phyloP scores from a whole-genome alignment of 768 basidiomycete species.

The Austroboletus festivus region DNA sequence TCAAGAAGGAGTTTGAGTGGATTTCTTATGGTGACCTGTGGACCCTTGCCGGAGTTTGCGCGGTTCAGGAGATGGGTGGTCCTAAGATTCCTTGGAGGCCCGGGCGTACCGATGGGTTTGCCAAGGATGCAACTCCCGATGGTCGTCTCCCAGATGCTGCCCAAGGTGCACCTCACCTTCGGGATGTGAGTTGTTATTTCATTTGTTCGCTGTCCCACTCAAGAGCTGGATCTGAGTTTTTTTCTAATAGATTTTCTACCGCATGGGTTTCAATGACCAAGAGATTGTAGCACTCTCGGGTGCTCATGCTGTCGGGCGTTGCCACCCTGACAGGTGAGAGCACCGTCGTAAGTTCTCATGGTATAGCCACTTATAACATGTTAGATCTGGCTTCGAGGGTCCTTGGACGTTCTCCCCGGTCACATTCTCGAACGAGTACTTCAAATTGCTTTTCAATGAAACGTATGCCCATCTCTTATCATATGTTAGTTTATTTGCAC shows the following conservation, averaged over 20 bases:
- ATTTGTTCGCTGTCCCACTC: not conserved
- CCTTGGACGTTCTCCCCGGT: slow-evolving; percentile 97
- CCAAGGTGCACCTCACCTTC: slow-evolving; percentile 81
- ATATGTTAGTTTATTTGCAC: not conserved
- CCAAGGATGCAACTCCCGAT: slow-evolving; percentile 72
- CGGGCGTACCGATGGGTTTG: slow-evolving; percentile 86
- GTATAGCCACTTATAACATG: not conserved
- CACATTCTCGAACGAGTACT: slow-evolving; percentile 84
- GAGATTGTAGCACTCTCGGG: slow-evolving; percentile 95
- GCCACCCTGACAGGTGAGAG: slow-evolving; percentile 72
- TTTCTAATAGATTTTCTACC: slow-evolving; percentile 55
- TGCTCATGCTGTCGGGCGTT: slow-evolving; percentile 94
- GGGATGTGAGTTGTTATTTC: slow-evolving; percentile 48
- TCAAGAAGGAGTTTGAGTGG: slow-evolving; percentile 89
- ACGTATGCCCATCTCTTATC: slow-evolving; percentile 51
- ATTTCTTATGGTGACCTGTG: slow-evolving; percentile 96
- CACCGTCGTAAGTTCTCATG: not conserved
- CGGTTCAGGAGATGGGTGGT: slow-evolving; percentile 90
- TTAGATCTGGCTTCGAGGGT: slow-evolving; percentile 75
- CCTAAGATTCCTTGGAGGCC: slow-evolving; percentile 93
- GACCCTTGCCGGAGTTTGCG: slow-evolving; percentile 92
- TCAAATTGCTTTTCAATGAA: slow-evolving; percentile 81
- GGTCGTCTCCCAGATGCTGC: slow-evolving; percentile 87
- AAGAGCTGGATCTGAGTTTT: not conserved
- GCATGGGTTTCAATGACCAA: slow-evolving; percentile 92